A percentile compares a stretch with the other conserved stretches of the same genome.
Conservation (phyloP, 2,329 filamentous ascomycete genomes). For the Fusarium nurragi region DNA sequence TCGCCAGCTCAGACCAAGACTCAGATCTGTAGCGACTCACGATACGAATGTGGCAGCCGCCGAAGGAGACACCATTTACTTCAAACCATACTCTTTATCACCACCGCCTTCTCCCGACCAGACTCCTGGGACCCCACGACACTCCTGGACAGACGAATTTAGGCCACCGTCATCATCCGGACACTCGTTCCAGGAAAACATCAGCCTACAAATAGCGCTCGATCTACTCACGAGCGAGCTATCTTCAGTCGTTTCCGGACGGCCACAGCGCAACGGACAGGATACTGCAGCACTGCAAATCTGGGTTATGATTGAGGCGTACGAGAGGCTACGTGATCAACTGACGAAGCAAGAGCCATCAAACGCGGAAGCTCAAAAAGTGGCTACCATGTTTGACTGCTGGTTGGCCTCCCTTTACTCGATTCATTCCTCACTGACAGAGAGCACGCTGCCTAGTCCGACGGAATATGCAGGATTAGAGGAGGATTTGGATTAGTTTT, state of each 20-base stretch:
- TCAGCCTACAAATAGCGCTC: conserved; percentile 61
- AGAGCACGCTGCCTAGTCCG: conserved; percentile 38
- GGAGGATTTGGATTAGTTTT: conserved; percentile 38
- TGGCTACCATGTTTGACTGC: conserved; percentile 56
- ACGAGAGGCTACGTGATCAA: conserved; percentile 62
- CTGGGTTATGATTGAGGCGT: conserved; percentile 68
- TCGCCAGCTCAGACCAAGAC: conserved; percentile 20
- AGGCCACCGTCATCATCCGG: conserved; percentile 26
- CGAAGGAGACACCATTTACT: conserved; percentile 59
- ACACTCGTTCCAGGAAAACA: conserved; percentile 46
- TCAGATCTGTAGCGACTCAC: conserved; percentile 53
- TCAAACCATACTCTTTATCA: conserved; percentile 56
- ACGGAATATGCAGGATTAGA: conserved; percentile 46
- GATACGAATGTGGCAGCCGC: conserved; percentile 58
- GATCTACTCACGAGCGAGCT: conserved; percentile 62
- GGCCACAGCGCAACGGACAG: conserved; percentile 35
- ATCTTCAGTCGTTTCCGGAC: conserved; percentile 52
- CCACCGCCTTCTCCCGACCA: conserved; percentile 48
- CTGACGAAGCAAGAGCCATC: conserved; percentile 50
- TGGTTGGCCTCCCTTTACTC: conserved; percentile 62
- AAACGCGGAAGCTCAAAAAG: conserved; percentile 46
- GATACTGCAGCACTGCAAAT: conserved; percentile 60
- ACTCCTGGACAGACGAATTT: conserved; percentile 19
- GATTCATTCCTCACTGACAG: conserved; percentile 53
- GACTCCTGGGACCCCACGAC: conserved; percentile 23